Evolutionary conservation across 2,329 filamentous ascomycete species (phyloP), one percentile per base, ranked within the genome.

Genomic region (Tolypocladium nubicola): DNA sequence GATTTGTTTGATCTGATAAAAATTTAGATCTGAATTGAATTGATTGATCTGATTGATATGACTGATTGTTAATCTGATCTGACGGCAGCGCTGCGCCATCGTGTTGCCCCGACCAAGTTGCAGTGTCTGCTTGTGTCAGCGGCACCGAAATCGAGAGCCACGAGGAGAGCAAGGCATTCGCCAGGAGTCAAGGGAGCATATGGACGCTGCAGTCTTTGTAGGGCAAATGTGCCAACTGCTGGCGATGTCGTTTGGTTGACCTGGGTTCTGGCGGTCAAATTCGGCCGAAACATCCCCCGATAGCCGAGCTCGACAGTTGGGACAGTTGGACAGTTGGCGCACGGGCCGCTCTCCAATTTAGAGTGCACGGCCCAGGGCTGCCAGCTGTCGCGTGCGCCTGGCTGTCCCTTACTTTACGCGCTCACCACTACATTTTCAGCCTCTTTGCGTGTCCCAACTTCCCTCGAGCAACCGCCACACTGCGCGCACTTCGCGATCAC

Each of bases 211-310:
- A 13, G 41, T 14, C 41, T 40, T 23, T 47, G n/a, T 16, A n/a
- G 43, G 43, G 5, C 11, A 47, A 16, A 26, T 14, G 4, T 14
- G 21, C 21, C 43, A 4, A 33, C 9, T 8, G 47, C 11, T 37
- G 21, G 47, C 26, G 26, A 30, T 30, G 6, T 5, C 26, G 4
- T 30, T 6, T 5, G 26, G 26, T 30, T 30, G 26, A 30, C 26
- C 8, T 14, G 26, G 19, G 16, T 30, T 37, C 35, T 37, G 35
- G 11, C 35, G 26, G 47, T 52, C 10, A n/a, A 43, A 35, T n/a
- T 37, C 54, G 54, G 54, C 45, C 14, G 43, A 56, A 56, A 39
- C 54, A 56, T 52, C 35, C 13, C 45, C 54, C 54, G 54, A 39
- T 4, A 26, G 41, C 54, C 54, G 54, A 39, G 2, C 13, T 2